Evolutionary conservation across 371 early-diverging fungal genomes (phyloP), one percentile per base, ranked within the genome.

Genomic region (Mortierella polycephala): DNA sequence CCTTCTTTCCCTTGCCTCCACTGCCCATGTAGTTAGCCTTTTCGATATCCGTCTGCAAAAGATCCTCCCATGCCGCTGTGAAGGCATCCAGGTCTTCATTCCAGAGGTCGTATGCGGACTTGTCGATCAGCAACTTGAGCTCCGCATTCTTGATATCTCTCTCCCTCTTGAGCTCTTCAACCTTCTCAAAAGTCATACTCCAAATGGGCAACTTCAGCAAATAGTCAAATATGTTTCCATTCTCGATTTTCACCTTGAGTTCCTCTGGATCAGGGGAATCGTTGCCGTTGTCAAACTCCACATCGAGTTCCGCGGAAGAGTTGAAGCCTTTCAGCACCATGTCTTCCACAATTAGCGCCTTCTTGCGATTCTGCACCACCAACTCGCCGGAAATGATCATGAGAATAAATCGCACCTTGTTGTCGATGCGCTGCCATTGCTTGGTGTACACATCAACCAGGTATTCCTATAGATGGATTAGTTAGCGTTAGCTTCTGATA

Each of bases 141-240:
- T 96, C 94, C 9, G 74, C 63, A 56, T 89, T 82, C 67, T 94
- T 98, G 8, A 62, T 75, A 16, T 87, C 87, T 51, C 88, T 86
- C 66, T 98, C 95, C 55, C 88, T 87, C 55, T 86, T 84, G 20
- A 99, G 85, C 69, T 94, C 90, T 18, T 94, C 91, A 18, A 97
- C 93, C 88, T 96, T 96, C 75, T 99, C 97, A 58, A 77, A 73
- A 1, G 99, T 99, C 67, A 99, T 88, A 57, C 88, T 95, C 85
- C 93, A 93, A 21, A 99, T 94, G 37, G 95, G 93, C 94, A 99
- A 98, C 13, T 86, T 82, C 60, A 99, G 87, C 44, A 99, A 86
- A 73, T 99, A 99, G 69, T 98, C 96, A 75, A 90, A 99, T 30
- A 94, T 96, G 13, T 71, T 79, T 21, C 80, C 69, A 13, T 60